Base-by-base conservation (phyloP, 2,329 filamentous ascomycete species). In the Tolypocladium tundrense region DNA sequence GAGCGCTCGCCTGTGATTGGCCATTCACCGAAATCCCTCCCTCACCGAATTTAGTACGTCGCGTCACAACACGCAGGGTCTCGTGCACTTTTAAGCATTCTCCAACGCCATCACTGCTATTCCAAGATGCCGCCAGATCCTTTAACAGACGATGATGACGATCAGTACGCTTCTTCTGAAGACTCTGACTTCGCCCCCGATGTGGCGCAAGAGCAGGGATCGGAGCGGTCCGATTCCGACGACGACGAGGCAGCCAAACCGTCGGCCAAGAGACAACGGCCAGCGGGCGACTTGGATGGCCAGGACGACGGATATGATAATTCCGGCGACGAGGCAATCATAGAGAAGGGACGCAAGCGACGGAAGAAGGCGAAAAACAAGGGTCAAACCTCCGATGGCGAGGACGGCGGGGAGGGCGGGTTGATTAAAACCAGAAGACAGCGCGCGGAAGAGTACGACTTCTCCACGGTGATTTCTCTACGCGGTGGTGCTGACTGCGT, bases 101-200 rank as follows among this genome's bases (percentile, higher is more conserved):
- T 68, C 84, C 81, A 43, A 81, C 75, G 5, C 52, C 35, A 54
- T 4, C 40, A 14, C 8, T 48, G 2, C 40, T 14, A 41, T 27
- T 40, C 5, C 45, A 72, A 61, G 56, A 82, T 82, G 79, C 64
- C 73, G 14, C 65, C 71, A 53, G 76, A 78, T 53, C 69, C 71
- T 24, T 62, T 70, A 57, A 67, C 68, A 54, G 73, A 77, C 55
- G 77, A 79, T 21, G 77, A 79, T 27, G 78, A 83, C 39, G 80
- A 82, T 59, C 75, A 83, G 59, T 90, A 90, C 65, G 82, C 79
- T 19, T 89, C 87, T 1, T 86, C 86, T 4, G 84, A 90, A 63
- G 88, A 91, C 68, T 88, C 87, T 11, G 87, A 90, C 67, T 90
- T 90, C 61, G 81, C 85, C 31, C 83, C 82, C n/a, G 84, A 84